phyloP scores from a whole-genome alignment of 2,329 filamentous ascomycete genomes.

The Nemania sp. region DNA sequence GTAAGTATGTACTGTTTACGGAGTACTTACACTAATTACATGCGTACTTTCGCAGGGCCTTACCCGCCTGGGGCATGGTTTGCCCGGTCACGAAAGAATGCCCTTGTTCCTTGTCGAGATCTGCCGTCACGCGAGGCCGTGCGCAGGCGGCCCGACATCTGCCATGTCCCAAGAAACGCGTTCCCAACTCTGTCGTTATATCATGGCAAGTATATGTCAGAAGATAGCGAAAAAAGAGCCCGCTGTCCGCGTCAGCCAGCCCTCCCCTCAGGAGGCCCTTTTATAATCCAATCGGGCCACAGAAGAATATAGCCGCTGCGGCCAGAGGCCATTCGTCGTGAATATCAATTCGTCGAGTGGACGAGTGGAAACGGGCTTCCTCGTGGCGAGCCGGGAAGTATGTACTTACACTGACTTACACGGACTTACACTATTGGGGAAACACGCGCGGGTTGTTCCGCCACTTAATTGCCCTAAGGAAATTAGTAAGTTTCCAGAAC shows the following conservation, averaged over 20 bases:
- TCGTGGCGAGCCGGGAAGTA: too few relatives aligned
- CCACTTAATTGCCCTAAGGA: neutral
- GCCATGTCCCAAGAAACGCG: slow-evolving; percentile 7
- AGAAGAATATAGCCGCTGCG: neutral
- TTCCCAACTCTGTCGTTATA: slow-evolving; percentile 8
- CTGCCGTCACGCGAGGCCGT: slow-evolving; percentile 22
- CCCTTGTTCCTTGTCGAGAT: slow-evolving; percentile 18
- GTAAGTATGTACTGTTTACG: too few relatives aligned
- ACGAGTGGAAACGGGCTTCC: too few relatives aligned
- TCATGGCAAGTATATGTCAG: slow-evolving; percentile 16
- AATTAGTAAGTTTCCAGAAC: slow-evolving; percentile 19
- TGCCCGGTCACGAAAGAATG: slow-evolving; percentile 1
- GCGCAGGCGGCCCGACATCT: slow-evolving; percentile 17
- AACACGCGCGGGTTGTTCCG: slow-evolving; percentile 3
- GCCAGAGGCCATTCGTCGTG: too few relatives aligned
- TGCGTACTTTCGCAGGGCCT: slow-evolving; percentile 6
- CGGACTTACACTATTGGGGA: neutral
- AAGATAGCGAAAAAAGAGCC: neutral
- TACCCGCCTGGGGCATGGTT: slow-evolving; percentile 8
- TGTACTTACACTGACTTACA: too few relatives aligned
- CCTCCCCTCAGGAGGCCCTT: neutral
- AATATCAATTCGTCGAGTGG: too few relatives aligned
- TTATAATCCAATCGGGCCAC: slow-evolving; percentile 1
- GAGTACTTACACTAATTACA: too few relatives aligned
- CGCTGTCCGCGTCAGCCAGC: neutral